Base-by-base conservation (phyloP, 2,329 filamentous ascomycete genomes). In the Ophiostoma piceae region DNA sequence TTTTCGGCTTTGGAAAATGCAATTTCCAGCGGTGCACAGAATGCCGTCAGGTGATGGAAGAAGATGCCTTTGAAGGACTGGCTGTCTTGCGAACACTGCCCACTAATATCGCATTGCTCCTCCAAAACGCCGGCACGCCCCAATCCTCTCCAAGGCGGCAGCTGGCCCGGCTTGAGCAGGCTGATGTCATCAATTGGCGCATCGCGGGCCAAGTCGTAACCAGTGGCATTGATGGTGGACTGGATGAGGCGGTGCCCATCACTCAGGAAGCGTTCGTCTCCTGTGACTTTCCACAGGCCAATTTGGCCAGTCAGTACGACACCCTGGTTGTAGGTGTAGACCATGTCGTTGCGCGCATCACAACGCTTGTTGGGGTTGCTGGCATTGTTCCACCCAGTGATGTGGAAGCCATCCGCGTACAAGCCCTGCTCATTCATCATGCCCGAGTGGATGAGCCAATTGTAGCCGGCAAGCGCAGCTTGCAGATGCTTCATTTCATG, bases 31-130 rank as follows among this genome's bases (percentile, higher is more conserved):
- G 87, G 84, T 4, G 84, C 83, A 78, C 94, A 97, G 77, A 97
- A 97, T 0, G 87, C 80, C 0, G 88, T 85, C 2, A 97, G 82
- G 76, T 97, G 94, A 76, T 96, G 92, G 80, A 97, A 96, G 82
- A 94, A 97, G 70, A 97, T 94, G 37, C 92, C 91, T 78, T 97
- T 98, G 85, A 97, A 97, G 0, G 92, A 93, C 75, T 97, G 94
- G 0, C 85, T 85, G 74, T 98, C 86, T 77, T 97, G 93, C 22
- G 87, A 92, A 78, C 94, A 97, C 60, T 81, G 84, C 2, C 87
- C 92, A 22, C 80, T 81, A 2, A 88, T 86, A 77, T 98, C 94
- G 77, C 94, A 97, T 47, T 84, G 80, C 66, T 98, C 94, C 77
- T 97, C 92, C 60, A 98, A 79, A 37, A 97, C 85, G 1, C 94